Evolutionary conservation across 176 grass and related monocot species (phyloP), one percentile per base, ranked within the genome.

Genomic region (Bothriochloa decipiens): DNA sequence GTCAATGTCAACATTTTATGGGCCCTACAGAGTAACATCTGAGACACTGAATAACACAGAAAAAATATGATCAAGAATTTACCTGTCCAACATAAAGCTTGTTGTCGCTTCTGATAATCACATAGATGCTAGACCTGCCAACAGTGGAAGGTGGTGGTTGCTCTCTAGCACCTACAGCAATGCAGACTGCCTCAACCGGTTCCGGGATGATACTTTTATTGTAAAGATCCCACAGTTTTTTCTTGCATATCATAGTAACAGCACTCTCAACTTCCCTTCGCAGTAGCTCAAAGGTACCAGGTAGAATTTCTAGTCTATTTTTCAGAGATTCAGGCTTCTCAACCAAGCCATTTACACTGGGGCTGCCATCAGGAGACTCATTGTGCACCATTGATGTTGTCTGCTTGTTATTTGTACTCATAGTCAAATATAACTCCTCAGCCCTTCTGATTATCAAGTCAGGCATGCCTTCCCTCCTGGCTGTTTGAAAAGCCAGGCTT

Each of bases 61-160:
- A 74, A 74, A 90, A 87, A 8, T 50, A 32, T 22, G 20, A 83
- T 50, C 2, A 57, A 82, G 28, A 49, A 77, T 75, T 27, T 84
- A 99, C 96, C 93, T 99, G 96, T 42, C 96, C 96, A 76, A 99
- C 84, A 68, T 99, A 99, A 20, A 99, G 86, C 81, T 87, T 93
- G 49, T 66, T 87, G 74, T 99, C 93, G 47, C 83, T 65, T 79
- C 93, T 93, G 68, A 99, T 84, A 40, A 96, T 87, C 22, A 99
- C 88, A 82, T 99, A 99, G 45, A 96, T 69, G 70, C 93, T 87
- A 39, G 93, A 96, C 27, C 89, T 90, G 78, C 96, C 91, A 80
- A 96, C 89, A 33, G 93, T 99, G n/a, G 89, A 95, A 13, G 96
- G 93, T 47, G 96, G 96, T 6, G 93, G 93, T 78, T 99, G 91